Percentiles rank a stretch among this genome's conserved stretches.
Evolutionary conservation across 2,329 filamentous ascomycete species (phyloP).

Genomic region (Botrytis byssoidea): DNA sequence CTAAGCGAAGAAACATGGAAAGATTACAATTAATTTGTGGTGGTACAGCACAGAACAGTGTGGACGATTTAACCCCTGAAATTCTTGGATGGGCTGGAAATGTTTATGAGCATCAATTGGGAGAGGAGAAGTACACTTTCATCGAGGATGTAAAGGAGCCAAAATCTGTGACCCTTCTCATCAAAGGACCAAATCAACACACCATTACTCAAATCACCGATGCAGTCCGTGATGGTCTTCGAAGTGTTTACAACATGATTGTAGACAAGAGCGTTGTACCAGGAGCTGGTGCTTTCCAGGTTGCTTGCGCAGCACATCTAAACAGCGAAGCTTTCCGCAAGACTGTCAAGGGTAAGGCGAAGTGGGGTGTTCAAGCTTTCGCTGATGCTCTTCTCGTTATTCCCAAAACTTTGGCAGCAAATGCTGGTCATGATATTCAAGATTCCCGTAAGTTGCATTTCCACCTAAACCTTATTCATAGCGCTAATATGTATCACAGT

Average conservation of each 20-base stretch:
- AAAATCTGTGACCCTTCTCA: constrained; percentile 94
- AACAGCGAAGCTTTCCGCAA: constrained; percentile 83
- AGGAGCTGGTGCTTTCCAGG: constrained; percentile 92
- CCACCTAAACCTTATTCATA: background rate
- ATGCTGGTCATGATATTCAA: constrained; percentile 94
- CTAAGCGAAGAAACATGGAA: constrained; percentile 99
- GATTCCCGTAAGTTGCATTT: constrained; percentile 70
- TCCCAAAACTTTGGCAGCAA: constrained; percentile 94
- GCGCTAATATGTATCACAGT: constrained; percentile 51
- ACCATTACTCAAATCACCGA: constrained; percentile 97
- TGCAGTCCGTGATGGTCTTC: constrained; percentile 88
- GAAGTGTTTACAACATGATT: constrained; percentile 99
- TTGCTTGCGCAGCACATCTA: constrained; percentile 84
- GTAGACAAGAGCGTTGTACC: constrained; percentile 96
- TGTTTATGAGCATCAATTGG: constrained; percentile 95
- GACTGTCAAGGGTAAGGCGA: constrained; percentile 95
- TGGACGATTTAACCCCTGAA: constrained; percentile 85
- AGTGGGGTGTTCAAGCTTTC: constrained; percentile 93
- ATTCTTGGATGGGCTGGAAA: constrained; percentile 92
- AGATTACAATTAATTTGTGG: constrained; percentile 92
- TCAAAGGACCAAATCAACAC: constrained; percentile 96
- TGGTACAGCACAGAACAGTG: constrained; percentile 89
- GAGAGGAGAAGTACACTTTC: constrained; percentile 99
- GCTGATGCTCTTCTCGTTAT: constrained; percentile 93
- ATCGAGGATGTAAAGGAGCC: constrained; percentile 98